These are phyloP conservation scores for Juglanconis sp. DNA, from an alignment of 2,329 filamentous ascomycete genomes.

Conservation along the genomic window DNA sequence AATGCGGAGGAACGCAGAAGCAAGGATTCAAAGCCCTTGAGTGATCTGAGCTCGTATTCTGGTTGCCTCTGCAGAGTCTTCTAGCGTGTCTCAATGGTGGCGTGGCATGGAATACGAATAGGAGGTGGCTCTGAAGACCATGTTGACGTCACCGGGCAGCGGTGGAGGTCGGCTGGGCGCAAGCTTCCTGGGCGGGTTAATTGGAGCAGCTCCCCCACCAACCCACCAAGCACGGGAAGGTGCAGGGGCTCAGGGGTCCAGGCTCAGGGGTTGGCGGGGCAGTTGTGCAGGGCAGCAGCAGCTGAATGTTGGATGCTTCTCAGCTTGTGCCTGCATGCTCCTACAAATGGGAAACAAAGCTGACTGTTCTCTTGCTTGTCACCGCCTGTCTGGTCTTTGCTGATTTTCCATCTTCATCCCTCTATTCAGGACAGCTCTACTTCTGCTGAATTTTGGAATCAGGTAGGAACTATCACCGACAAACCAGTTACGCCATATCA, in stretches of 20 bases:
- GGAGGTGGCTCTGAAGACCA: slow-evolving; percentile 1
- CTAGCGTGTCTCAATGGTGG: not conserved
- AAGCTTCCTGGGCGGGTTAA: not conserved
- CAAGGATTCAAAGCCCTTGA: no score
- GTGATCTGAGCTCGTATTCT: no score
- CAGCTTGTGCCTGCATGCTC: slow-evolving; percentile 11
- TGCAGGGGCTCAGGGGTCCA: slow-evolving; percentile 5
- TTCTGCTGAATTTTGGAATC: not conserved
- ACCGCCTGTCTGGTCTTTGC: not conserved
- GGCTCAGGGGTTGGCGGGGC: slow-evolving; percentile 8
- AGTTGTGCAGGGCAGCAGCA: not conserved
- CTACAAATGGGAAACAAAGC: slow-evolving; percentile 15
- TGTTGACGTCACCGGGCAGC: slow-evolving; percentile 9
- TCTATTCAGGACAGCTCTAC: not conserved
- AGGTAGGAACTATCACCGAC: not conserved
- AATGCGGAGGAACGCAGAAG: no score
- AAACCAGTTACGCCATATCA: not conserved
- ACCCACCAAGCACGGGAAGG: slow-evolving; percentile 1
- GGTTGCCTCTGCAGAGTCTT: not conserved
- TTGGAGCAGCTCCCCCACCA: slow-evolving; percentile 2
- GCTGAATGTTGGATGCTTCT: slow-evolving; percentile 9
- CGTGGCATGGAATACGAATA: not conserved
- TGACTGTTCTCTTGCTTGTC: slow-evolving; percentile 8
- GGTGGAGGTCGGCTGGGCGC: not conserved
- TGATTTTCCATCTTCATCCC: not conserved